A percentile compares a stretch with the other conserved stretches of the same genome.
These are phyloP conservation scores for Acanthamoeba divionensis DNA, from an alignment of 208 protist species.

Conservation along the genomic window DNA sequence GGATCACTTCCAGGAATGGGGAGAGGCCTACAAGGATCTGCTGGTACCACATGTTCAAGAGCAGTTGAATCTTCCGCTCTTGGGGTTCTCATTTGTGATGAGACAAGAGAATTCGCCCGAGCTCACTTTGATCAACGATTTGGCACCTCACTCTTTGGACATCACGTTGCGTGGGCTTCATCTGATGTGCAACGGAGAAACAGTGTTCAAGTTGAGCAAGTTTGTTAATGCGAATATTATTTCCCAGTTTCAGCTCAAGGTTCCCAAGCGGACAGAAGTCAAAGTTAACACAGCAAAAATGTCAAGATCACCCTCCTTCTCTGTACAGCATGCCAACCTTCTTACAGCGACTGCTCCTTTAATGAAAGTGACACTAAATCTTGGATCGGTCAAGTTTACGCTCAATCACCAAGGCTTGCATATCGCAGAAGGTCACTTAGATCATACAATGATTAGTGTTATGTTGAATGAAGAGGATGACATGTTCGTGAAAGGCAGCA, in stretches of 20 bases:
- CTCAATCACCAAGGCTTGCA: neutral
- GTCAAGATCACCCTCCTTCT: neutral
- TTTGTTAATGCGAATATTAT: slow-evolving; percentile 4
- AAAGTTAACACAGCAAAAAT: neutral
- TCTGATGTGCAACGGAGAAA: slow-evolving; percentile 27
- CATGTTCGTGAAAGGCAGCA: neutral
- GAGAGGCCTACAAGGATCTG: neutral
- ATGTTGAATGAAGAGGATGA: neutral
- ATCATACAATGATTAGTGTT: neutral
- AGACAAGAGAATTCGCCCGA: neutral
- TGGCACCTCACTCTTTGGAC: neutral
- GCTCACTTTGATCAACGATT: neutral
- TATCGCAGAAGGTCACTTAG: neutral
- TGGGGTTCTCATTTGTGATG: neutral
- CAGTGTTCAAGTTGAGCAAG: neutral
- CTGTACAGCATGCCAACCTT: neutral
- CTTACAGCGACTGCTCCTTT: neutral
- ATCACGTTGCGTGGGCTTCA: neutral
- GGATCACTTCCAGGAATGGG: neutral
- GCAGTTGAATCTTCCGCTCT: neutral
- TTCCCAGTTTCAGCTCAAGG: neutral
- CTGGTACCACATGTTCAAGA: neutral
- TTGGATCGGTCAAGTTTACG: neutral
- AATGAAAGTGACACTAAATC: neutral
- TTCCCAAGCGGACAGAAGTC: neutral